A percentile compares a stretch with the other conserved stretches of the same genome.
phyloP scores from a whole-genome alignment of 371 early-diverging fungal genomes.

The Dichotomocladium elegans region DNA sequence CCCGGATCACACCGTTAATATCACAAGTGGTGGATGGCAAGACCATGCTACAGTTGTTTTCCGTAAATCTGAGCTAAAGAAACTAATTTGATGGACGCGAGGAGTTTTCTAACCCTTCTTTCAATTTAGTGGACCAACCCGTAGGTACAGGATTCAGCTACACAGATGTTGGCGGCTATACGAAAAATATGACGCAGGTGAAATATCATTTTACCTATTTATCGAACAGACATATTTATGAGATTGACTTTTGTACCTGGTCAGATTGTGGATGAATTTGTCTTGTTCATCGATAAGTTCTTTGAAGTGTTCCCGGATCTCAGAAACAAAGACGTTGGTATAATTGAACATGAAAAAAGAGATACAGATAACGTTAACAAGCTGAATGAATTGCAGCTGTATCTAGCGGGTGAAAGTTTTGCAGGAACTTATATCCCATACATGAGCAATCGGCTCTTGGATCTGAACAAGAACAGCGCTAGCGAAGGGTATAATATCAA shows the following conservation, averaged over 20 bases:
- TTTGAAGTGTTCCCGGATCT: slow-evolving; percentile 61
- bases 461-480: slow-evolving; percentile 41
- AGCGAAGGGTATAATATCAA: slow-evolving; percentile 47
- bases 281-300: slow-evolving; percentile 60
- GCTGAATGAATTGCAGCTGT: slow-evolving; percentile 48
- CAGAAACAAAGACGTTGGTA: slow-evolving; percentile 40
- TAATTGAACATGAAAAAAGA: too few species aligned
- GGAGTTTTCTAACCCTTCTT: neutral
- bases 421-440: slow-evolving; percentile 88
- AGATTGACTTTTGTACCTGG: neutral
- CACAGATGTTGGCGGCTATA: slow-evolving; percentile 34
- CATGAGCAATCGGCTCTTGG: slow-evolving; percentile 57
- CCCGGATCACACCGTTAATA: slow-evolving; percentile 36
- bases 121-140: slow-evolving; percentile 78
- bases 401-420: slow-evolving; percentile 83
- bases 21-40: slow-evolving; percentile 67
- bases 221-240: neutral
- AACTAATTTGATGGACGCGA: neutral
- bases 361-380: neutral
- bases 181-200: slow-evolving; percentile 37
- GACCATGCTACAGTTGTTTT: slow-evolving; percentile 69
- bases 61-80: slow-evolving; percentile 55
- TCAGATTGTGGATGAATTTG: slow-evolving; percentile 53
- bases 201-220: neutral
- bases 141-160: slow-evolving; percentile 81